Base-by-base conservation (phyloP, 2,329 filamentous ascomycete genomes). In the Cyphellophora attinorum region DNA sequence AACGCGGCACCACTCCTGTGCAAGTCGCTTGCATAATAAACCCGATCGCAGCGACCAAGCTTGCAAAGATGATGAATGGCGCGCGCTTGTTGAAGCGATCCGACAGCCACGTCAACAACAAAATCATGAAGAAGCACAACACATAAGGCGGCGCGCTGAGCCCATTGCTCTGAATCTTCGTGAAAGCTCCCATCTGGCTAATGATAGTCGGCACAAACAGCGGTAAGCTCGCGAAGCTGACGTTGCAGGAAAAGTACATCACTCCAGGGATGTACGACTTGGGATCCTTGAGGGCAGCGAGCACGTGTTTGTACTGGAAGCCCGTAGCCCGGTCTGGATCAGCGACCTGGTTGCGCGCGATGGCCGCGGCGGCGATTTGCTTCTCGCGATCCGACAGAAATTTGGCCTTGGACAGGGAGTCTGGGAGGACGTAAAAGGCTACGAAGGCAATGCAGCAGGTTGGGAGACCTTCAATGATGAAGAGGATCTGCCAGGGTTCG, bases 131-230 rank as follows among this genome's bases (percentile, higher is more conserved):
- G 52, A 81, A 84, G 3, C 79, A 70, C n/a, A 81, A 56, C 45
- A 85, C 74, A 54, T 80, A 84, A 0, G 80, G 79, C 1, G 80
- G 80, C 0, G 80, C 79, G 0, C 78, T 79, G 11, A 86, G 67
- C 1, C 80, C 81, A 55, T 86, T 81, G 0, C 81, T 76, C 38
- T 76, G 64, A 40, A 84, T 68, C 6, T 67, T 60, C 1, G 68
- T 71, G 57, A 79, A 85, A 10, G 35, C 21, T 5, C 81, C 80
- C 75, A 85, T 82, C 34, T 72, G 64, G 31, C 65, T 57, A 11
- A 81, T 60, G 44, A 81, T 76, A 2, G 74, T 71, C 0, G 76
- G 76, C 2, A 81, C 62, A 48, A 79, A 81, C 2, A 79, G 72
- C 0, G 77, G 74, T 3, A 81, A 62, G 2, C 72, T 76, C 5